These are phyloP conservation scores for Cinnamomum micranthum DNA, from an alignment of 164 flowering plant genomes.

Conservation along the genomic window DNA sequence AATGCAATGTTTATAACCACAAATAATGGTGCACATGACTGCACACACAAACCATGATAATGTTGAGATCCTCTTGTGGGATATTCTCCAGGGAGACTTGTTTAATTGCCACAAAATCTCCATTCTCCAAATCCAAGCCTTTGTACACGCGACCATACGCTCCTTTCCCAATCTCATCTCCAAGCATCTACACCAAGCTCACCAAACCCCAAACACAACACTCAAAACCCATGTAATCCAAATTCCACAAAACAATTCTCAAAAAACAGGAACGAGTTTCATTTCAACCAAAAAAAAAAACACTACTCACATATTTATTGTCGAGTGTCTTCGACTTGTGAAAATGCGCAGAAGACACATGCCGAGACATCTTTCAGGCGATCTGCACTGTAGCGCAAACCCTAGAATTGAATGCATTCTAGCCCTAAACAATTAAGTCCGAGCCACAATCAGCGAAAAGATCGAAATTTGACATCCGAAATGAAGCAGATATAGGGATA, in stretches of 20 bases:
- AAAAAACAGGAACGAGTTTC: slow-evolving; percentile 4
- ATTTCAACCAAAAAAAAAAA: not conserved
- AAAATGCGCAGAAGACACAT: slow-evolving; percentile 49
- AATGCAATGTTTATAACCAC: not conserved
- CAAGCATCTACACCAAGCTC: slow-evolving; percentile 64
- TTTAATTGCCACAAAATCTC: slow-evolving; percentile 95
- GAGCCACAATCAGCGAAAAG: not conserved
- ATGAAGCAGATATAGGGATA: not conserved
- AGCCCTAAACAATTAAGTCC: not conserved
- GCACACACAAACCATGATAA: slow-evolving; percentile 68
- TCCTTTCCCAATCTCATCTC: slow-evolving; percentile 99
- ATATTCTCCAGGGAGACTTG: slow-evolving; percentile 99
- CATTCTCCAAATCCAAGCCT: slow-evolving; percentile 98
- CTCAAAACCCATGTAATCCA: not conserved
- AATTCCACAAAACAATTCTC: not conserved
- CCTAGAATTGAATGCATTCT: not conserved
- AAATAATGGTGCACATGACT: slow-evolving; percentile 4
- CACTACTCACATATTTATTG: slow-evolving; percentile 79
- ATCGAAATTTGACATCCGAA: not conserved
- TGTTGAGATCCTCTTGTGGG: slow-evolving; percentile 93
- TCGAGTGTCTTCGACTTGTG: slow-evolving; percentile 95
- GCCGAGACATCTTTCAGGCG: slow-evolving; percentile 70
- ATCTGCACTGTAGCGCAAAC: not conserved
- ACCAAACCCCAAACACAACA: not conserved
- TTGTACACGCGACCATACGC: slow-evolving; percentile 99